Conservation (phyloP, 495 filamentous ascomycete genomes). For the Penicillium soppii region DNA sequence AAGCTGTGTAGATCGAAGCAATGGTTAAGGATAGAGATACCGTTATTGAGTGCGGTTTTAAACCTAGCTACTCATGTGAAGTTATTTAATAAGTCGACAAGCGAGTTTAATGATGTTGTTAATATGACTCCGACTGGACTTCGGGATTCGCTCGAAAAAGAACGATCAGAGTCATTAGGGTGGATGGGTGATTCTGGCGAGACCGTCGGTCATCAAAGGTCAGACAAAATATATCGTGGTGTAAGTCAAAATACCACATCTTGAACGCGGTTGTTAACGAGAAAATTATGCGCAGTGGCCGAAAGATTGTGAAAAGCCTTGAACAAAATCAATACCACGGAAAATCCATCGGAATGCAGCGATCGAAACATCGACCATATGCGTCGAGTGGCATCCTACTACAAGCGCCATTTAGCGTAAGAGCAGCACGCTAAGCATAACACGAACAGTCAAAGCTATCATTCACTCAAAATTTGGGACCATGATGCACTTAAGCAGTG, state of each 20-base stretch:
- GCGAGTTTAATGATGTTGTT: slow-evolving; percentile 3
- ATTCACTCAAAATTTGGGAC: neutral
- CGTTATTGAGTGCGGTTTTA: neutral
- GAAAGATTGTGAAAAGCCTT: neutral
- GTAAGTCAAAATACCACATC: neutral
- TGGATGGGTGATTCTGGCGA: neutral
- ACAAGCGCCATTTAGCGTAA: neutral
- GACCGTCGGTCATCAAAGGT: slow-evolving; percentile 6
- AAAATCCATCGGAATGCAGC: neutral
- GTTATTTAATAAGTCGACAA: neutral
- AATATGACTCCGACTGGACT: slow-evolving; percentile 2
- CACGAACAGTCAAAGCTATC: neutral
- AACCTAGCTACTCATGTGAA: neutral
- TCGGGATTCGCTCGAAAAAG: neutral
- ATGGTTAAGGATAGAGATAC: slow-evolving; percentile 4
- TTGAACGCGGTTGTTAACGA: neutral
- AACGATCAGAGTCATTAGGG: neutral
- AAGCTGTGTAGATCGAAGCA: neutral
- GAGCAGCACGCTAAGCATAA: neutral
- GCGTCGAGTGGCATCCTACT: slow-evolving; percentile 4
- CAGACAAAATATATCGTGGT: neutral
- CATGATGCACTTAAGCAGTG: slow-evolving; percentile 4
- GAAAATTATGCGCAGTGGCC: neutral
- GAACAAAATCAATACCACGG: neutral
- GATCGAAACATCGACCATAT: slow-evolving; percentile 6